A percentile compares a stretch with the other conserved stretches of the same genome.
These are phyloP conservation scores for Taxillus chinensis DNA, from an alignment of 164 flowering plant species.

Conservation along the genomic window DNA sequence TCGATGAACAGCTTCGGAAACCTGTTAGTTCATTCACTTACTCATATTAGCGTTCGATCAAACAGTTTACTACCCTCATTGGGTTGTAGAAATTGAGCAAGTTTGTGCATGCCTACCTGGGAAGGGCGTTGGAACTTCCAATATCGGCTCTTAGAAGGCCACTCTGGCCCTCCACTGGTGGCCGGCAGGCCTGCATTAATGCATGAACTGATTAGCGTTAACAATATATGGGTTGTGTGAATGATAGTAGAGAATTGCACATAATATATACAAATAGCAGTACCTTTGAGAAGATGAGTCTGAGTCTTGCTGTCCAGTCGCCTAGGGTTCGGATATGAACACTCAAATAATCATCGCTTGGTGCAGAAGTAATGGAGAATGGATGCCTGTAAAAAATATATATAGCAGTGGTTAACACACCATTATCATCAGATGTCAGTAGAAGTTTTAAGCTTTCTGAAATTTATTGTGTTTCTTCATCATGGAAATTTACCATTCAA, in stretches of 20 bases:
- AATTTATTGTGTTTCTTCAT: too few relatives aligned
- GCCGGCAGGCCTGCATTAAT: slow-evolving; percentile 39
- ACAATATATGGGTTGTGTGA: too few relatives aligned
- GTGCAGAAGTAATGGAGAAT: slow-evolving; percentile 70
- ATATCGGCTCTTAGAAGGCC: slow-evolving; percentile 54
- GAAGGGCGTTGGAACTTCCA: slow-evolving; percentile 9
- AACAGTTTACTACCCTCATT: too few relatives aligned
- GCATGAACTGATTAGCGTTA: too few relatives aligned
- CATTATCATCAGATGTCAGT: too few relatives aligned
- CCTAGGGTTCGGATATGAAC: slow-evolving; percentile 55
- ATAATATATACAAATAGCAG: background rate
- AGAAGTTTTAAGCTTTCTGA: too few relatives aligned
- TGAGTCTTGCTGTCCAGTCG: slow-evolving; percentile 63
- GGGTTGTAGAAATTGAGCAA: too few relatives aligned
- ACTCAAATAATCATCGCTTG: slow-evolving; percentile 57
- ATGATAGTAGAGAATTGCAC: background rate
- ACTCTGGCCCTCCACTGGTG: slow-evolving; percentile 39
- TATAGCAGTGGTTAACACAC: background rate
- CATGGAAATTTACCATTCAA: slow-evolving; percentile 34
- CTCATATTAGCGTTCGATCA: too few relatives aligned
- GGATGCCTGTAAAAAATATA: slow-evolving; percentile 39
- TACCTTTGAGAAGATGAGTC: slow-evolving; percentile 44
- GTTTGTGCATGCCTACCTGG: too few relatives aligned
- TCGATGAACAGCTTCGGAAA: slow-evolving; percentile 44
- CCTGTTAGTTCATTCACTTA: slow-evolving; percentile 14